Evolutionary conservation across 305 asterid species (phyloP).

Genomic region (Solanum hybrid): DNA sequence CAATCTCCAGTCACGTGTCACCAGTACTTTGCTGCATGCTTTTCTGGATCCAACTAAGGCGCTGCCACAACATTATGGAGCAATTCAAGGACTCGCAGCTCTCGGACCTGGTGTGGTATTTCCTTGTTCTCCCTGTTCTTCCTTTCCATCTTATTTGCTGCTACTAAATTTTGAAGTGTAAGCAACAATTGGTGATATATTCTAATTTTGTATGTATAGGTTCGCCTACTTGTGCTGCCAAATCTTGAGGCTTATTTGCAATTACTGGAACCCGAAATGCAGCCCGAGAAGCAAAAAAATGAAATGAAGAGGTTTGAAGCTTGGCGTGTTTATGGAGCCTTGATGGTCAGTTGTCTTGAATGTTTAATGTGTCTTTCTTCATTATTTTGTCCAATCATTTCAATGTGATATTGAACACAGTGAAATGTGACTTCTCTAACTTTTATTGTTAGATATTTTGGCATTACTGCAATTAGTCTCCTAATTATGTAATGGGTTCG

Average conservation of each 20-base stretch:
- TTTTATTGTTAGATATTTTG: neutral
- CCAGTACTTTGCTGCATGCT: conserved; percentile 67
- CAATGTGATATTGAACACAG: neutral
- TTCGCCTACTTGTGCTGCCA: conserved; percentile 71
- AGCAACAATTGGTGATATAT: conserved; percentile 2
- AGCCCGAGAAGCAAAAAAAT: conserved; percentile 78
- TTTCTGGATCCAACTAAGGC: conserved; percentile 87
- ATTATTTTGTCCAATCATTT: neutral
- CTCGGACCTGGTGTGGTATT: conserved; percentile 90
- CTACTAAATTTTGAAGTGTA: neutral
- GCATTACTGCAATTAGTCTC: neutral
- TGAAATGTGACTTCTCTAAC: neutral
- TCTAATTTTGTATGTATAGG: conserved; percentile 37
- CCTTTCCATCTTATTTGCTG: neutral
- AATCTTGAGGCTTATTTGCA: conserved; percentile 71
- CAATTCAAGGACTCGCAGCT: conserved; percentile 88
- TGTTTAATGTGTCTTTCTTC: conserved; percentile 3
- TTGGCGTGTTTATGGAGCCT: conserved; percentile 91
- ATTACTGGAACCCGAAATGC: conserved; percentile 93
- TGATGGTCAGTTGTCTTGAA: conserved; percentile 44
- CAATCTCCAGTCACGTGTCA: conserved; percentile 79
- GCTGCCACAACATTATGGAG: conserved; percentile 94
- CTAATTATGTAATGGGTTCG: neutral
- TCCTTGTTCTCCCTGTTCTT: conserved; percentile 5
- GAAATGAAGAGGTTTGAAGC: conserved; percentile 94